A percentile compares a stretch with the other conserved stretches of the same genome.
Evolutionary conservation across 495 filamentous ascomycete genomes (phyloP).

Genomic region (Echria macrotheca): DNA sequence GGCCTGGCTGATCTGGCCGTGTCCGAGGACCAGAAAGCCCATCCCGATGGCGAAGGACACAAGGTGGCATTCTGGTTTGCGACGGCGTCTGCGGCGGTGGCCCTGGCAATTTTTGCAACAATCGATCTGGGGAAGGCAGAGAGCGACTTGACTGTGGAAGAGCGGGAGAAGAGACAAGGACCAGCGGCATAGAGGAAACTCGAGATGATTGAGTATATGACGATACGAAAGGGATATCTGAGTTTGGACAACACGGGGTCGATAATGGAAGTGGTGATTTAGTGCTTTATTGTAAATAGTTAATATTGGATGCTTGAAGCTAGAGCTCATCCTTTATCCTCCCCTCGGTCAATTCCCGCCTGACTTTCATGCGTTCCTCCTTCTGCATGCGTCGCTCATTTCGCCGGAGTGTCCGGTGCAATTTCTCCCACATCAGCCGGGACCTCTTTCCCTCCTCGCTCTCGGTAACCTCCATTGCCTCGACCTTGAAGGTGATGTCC

Average conservation of each 20-base stretch:
- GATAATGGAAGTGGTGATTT: too few species aligned
- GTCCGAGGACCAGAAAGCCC: constrained; percentile 39
- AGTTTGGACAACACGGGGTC: too few species aligned
- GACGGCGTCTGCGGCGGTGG: constrained; percentile 49
- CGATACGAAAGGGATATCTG: background rate
- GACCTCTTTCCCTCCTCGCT: constrained; percentile 26
- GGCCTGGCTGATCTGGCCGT: constrained; percentile 67
- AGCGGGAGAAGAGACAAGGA: constrained; percentile 13
- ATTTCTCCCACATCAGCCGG: constrained; percentile 29
- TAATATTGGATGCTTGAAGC: too few species aligned
- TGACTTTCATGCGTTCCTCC: constrained; percentile 21
- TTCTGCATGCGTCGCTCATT: constrained; percentile 23
- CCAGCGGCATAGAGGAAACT: background rate
- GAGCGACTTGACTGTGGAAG: constrained; percentile 52
- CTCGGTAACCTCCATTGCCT: constrained; percentile 28
- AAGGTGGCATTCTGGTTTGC: constrained; percentile 66
- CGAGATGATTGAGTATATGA: background rate
- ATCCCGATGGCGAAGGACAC: constrained; percentile 48
- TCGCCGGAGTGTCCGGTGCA: constrained; percentile 23
- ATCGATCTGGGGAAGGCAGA: constrained; percentile 63
- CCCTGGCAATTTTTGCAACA: constrained; percentile 53
- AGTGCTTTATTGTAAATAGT: too few species aligned
- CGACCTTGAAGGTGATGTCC: constrained; percentile 28
- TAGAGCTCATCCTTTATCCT: constrained; percentile 24
- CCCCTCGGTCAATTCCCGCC: constrained; percentile 17